Conservation (phyloP, 2,329 filamentous ascomycete genomes). For the Penicillium sp. region DNA sequence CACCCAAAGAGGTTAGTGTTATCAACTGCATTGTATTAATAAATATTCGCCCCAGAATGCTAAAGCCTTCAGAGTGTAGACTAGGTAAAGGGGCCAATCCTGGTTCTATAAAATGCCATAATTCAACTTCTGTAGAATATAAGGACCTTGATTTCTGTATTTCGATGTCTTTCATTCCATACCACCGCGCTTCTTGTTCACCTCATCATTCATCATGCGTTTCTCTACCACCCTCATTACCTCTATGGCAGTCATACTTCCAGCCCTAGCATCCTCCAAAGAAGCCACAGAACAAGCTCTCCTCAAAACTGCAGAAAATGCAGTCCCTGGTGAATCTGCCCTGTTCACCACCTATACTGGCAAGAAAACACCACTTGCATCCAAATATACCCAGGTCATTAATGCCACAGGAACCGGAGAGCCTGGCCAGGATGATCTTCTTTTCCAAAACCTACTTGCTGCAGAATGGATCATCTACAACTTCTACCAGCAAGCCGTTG, state of each 20-base stretch:
- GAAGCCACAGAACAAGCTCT: not conserved
- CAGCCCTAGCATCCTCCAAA: not conserved
- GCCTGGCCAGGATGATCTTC: constrained; percentile 35
- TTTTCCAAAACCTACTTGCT: constrained; percentile 47
- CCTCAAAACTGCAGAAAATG: not conserved
- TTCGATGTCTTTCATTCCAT: not conserved
- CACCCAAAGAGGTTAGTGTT: not conserved
- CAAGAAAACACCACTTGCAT: constrained; percentile 5
- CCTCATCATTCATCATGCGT: not conserved
- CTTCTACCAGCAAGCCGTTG: constrained; percentile 47
- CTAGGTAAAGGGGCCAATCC: too few relatives aligned
- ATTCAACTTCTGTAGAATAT: too few relatives aligned
- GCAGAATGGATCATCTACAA: constrained; percentile 49
- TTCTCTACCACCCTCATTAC: not conserved
- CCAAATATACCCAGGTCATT: constrained; percentile 1
- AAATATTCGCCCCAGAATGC: not conserved
- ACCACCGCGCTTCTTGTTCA: too few relatives aligned
- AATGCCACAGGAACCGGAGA: constrained; percentile 2
- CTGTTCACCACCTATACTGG: constrained; percentile 7
- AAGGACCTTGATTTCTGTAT: too few relatives aligned
- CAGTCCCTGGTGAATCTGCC: constrained; percentile 8
- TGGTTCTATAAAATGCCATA: too few relatives aligned
- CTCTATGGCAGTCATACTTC: not conserved
- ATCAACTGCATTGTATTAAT: not conserved
- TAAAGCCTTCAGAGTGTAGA: not conserved